Conservation (phyloP, 495 filamentous ascomycete species). For the Cudoniella acicularis region DNA sequence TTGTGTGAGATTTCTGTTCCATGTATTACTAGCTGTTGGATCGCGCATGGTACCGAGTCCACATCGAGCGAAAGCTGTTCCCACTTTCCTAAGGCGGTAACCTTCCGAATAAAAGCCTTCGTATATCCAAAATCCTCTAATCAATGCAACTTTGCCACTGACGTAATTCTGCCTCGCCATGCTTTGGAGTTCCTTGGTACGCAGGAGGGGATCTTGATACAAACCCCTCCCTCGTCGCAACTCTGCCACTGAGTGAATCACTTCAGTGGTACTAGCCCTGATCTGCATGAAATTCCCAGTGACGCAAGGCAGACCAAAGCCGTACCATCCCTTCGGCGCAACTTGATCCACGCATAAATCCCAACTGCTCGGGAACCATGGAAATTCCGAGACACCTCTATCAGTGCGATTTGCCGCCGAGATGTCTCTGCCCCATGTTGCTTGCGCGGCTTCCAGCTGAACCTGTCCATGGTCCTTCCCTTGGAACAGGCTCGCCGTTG, state of each 20-base stretch:
- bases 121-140: conserved; percentile 16
- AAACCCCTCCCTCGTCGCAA: conserved; percentile 14
- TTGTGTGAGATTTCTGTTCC: no score
- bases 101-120: no score
- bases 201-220: conserved; percentile 11
- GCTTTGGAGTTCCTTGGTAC: conserved; percentile 5
- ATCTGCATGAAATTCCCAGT: conserved; percentile 16
- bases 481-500: conserved; percentile 3
- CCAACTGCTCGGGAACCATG: conserved; percentile 7
- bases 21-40: no score
- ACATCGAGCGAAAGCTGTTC: no score
- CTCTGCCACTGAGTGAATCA: conserved; percentile 13
- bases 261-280: conserved; percentile 10
- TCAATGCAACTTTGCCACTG: conserved; percentile 16
- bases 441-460: conserved; percentile 11
- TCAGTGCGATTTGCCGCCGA: conserved; percentile 7
- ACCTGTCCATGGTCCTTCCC: conserved; percentile 1
- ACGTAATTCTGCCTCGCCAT: background rate
- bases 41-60: no score
- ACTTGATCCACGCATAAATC: conserved; percentile 15
- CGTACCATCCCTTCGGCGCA: conserved; percentile 13
- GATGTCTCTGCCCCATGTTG: conserved; percentile 16
- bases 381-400: conserved; percentile 5
- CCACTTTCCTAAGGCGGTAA: no score
- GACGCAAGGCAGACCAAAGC: background rate